Percentiles rank a stretch among this genome's conserved stretches.
These are phyloP conservation scores for Alternaria solani DNA, from an alignment of 2,329 filamentous ascomycete genomes.

Conservation along the genomic window DNA sequence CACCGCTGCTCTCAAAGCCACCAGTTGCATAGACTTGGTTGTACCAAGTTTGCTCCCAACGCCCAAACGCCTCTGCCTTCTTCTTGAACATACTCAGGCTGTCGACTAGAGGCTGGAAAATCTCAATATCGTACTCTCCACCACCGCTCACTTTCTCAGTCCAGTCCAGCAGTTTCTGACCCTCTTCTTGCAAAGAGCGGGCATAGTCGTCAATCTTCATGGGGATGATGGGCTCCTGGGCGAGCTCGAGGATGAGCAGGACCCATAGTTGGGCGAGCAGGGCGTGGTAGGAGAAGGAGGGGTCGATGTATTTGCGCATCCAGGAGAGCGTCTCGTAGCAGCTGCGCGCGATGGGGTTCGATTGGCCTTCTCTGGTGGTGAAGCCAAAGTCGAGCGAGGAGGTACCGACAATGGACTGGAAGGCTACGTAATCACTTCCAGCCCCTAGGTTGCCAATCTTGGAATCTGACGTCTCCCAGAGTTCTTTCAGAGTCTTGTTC, in stretches of 20 bases:
- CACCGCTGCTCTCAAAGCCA: conserved; percentile 76
- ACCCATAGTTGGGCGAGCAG: conserved; percentile 80
- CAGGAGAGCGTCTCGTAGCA: conserved; percentile 92
- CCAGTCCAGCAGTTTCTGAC: conserved; percentile 72
- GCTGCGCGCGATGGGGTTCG: conserved; percentile 74
- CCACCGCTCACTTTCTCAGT: conserved; percentile 60
- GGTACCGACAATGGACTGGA: conserved; percentile 89
- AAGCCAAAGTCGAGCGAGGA: conserved; percentile 89
- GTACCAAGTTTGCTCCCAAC: conserved; percentile 82
- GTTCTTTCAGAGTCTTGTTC: conserved; percentile 75
- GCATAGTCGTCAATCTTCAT: conserved; percentile 83
- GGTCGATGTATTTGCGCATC: conserved; percentile 82
- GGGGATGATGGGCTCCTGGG: conserved; percentile 81
- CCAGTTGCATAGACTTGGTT: conserved; percentile 72
- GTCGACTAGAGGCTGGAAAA: conserved; percentile 66
- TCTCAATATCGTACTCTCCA: conserved; percentile 54
- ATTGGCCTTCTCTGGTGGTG: conserved; percentile 50
- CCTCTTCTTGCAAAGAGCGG: conserved; percentile 68
- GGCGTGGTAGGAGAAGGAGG: conserved; percentile 81
- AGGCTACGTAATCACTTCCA: conserved; percentile 84
- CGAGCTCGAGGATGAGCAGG: conserved; percentile 83
- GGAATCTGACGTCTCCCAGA: conserved; percentile 73
- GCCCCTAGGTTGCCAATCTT: conserved; percentile 74
- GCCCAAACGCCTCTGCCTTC: conserved; percentile 71
- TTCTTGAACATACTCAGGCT: conserved; percentile 69